These are phyloP conservation scores for Codiaeum variegatum DNA, from an alignment of 441 rosid species.

Conservation along the genomic window DNA sequence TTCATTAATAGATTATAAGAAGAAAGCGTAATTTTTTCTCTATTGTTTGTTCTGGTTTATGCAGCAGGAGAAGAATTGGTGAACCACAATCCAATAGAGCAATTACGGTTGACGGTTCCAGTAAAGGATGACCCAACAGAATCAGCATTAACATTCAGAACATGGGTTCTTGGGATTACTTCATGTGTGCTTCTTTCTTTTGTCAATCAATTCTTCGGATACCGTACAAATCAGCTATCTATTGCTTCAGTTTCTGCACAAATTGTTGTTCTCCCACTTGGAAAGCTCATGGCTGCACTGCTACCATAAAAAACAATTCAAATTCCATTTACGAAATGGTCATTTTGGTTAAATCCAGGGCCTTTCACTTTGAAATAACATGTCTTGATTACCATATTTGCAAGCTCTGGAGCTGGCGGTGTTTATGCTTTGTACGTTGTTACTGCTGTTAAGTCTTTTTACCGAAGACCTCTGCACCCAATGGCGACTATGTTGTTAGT, in stretches of 20 bases:
- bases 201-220: slow-evolving; percentile 60
- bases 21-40: no score
- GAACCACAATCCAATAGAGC: slow-evolving; percentile 71
- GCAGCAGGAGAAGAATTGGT: slow-evolving; percentile 39
- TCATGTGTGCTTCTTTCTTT: slow-evolving; percentile 55
- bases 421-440: slow-evolving; percentile 56
- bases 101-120: slow-evolving; percentile 78
- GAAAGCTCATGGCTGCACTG: slow-evolving; percentile 67
- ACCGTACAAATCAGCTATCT: slow-evolving; percentile 52
- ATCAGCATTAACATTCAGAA: slow-evolving; percentile 57
- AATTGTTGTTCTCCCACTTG: slow-evolving; percentile 60
- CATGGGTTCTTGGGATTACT: slow-evolving; percentile 63
- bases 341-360: slow-evolving; percentile 70
- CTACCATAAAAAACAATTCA: slow-evolving; percentile 37
- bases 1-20: no score
- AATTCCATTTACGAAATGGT: slow-evolving; percentile 48
- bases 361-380: slow-evolving; percentile 73
- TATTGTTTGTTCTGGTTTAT: not conserved
- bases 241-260: slow-evolving; percentile 55
- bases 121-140: slow-evolving; percentile 62
- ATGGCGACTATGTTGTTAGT: slow-evolving; percentile 58
- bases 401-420: slow-evolving; percentile 53
- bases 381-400: slow-evolving; percentile 65
- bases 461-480: slow-evolving; percentile 40
- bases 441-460: slow-evolving; percentile 60